Evolutionary conservation across 1,284 basidiomycete genomes (phyloP), one percentile per base, ranked within the genome.

Genomic region (Blastosporella zonata): DNA sequence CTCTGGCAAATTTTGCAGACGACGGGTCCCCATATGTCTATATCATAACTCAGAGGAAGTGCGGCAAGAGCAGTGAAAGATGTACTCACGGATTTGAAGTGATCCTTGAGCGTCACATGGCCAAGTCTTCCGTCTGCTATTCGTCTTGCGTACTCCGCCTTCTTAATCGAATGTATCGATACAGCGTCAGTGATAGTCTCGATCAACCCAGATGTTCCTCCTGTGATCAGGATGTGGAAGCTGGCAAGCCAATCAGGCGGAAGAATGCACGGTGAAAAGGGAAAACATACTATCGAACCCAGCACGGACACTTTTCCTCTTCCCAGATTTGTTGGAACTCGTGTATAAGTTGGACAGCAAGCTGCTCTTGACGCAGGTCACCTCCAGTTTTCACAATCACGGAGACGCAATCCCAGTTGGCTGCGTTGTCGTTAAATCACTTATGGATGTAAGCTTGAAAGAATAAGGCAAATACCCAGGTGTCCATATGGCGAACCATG

Each of bases 381-480:
- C 90, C 94, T 1, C 96, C 97, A 2, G 95, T 98, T 71, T 99
- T 99, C 64, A 99, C 93, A 55, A 99, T 99, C 41, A 98, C 93
- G 7, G 94, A 96, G 40, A 98, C 82, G 56, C 95, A 93, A 59
- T 89, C 83, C 84, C 85, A 89, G 54, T 79, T 84, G 15, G 78
- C 84, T 84, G 58, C 35, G 37, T 47, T 37, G 29, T 4, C 4
- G 45, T 47, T 9, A 20, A 22, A 20, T 20, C 18, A 13, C 22
- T 18, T 46, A 39, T 46, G 42, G 17, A n/a, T 6, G 12, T 31
- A 35, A 73, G 73, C 78, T 65, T 6, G 22, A 23, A 9, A 27
- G 25, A 31, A 2, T 34, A 34, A 18, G 13, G 20, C n/a, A 20
- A 22, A 67, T 79, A 72, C 92, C 87, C 49, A 98, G 73, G 70